A percentile compares a stretch with the other conserved stretches of the same genome.
These are phyloP conservation scores for Aspergillus candidus DNA, from an alignment of 2,329 filamentous ascomycete species.

Conservation along the genomic window DNA sequence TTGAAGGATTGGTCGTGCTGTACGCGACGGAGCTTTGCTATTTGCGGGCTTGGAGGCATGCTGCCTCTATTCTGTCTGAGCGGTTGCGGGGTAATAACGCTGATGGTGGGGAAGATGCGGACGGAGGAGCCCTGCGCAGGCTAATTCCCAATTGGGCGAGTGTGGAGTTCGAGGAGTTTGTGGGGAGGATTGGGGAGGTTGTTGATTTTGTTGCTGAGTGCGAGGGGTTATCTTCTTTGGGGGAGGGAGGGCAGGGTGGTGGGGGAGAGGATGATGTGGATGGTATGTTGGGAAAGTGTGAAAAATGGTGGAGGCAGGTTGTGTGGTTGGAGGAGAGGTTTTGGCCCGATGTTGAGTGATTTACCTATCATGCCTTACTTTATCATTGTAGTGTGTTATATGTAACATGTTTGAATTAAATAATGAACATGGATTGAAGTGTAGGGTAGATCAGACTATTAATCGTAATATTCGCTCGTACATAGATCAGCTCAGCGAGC, in stretches of 20 bases:
- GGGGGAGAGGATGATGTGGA: slow-evolving; percentile 37
- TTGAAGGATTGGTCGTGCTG: slow-evolving; percentile 67
- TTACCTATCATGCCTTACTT: not conserved
- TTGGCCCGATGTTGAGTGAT: slow-evolving; percentile 44
- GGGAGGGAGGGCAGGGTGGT: no score
- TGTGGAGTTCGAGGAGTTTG: slow-evolving; percentile 55
- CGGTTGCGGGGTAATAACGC: not conserved
- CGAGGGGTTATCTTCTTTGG: not conserved
- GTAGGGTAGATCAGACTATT: not conserved
- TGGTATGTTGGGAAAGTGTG: slow-evolving; percentile 37
- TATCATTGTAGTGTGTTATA: slow-evolving; percentile 1
- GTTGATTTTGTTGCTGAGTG: slow-evolving; percentile 50
- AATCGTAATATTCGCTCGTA: slow-evolving; percentile 1
- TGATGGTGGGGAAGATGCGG: slow-evolving; percentile 44
- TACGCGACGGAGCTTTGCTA: slow-evolving; percentile 70
- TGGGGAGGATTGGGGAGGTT: slow-evolving; percentile 49
- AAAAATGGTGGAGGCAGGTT: slow-evolving; percentile 45
- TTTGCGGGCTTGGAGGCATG: slow-evolving; percentile 52
- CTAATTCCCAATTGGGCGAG: slow-evolving; percentile 67
- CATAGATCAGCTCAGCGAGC: slow-evolving; percentile 1
- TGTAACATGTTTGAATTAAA: no score
- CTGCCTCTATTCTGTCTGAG: slow-evolving; percentile 28
- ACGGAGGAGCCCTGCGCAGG: slow-evolving; percentile 59
- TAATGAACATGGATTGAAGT: no score
- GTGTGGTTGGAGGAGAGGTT: slow-evolving; percentile 54